Base-by-base conservation (phyloP, 176 grass and related monocot species). In the Microstegium vimineum region DNA sequence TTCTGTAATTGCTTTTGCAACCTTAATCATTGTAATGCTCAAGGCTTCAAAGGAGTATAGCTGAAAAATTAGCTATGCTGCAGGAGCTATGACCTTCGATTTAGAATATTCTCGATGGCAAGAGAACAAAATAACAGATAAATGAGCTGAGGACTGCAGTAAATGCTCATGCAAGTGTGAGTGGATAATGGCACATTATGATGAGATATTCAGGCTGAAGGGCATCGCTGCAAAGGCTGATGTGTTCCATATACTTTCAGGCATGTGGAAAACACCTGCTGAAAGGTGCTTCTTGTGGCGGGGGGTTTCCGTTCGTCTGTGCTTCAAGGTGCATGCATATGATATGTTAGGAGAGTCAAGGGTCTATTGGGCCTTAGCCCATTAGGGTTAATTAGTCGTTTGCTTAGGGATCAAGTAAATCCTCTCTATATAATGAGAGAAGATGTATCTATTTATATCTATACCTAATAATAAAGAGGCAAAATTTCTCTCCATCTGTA, bases 231-330 rank as follows among this genome's bases (percentile, higher is more conserved):
- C 92, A 17, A 97, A 97, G 87, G 83, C 90, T 49, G 94, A 97
- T 83, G 94, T 94, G 41, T 97, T 97, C 90, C 94, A 94, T 87
- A 92, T 97, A 51, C 89, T 97, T 73, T 97, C 94, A 77, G 94
- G 94, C 85, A 97, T 97, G 94, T 97, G 94, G 94, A 91, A 97
- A 83, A 97, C 94, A 84, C 94, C 92, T 40, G 94, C 94, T 31
- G 94, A 97, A 87, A 91, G 94, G 40, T 97, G 92, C 78, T 97
- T 97, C 84, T 84, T 97, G 72, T 97, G 94, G 94, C 88, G 23
- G 94, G 94, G 40, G 94, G 94, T 65, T 97, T 94, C 82, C 92
- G 94, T 82, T 91, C 92, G 6, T 97, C 94, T 71, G 94, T 94
- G 81, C 90, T 97, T 68, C 74, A 97, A 97, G 92, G 95, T 94